phyloP scores from a whole-genome alignment of 2,329 filamentous ascomycete species.

The Trichoderma asperellum region DNA sequence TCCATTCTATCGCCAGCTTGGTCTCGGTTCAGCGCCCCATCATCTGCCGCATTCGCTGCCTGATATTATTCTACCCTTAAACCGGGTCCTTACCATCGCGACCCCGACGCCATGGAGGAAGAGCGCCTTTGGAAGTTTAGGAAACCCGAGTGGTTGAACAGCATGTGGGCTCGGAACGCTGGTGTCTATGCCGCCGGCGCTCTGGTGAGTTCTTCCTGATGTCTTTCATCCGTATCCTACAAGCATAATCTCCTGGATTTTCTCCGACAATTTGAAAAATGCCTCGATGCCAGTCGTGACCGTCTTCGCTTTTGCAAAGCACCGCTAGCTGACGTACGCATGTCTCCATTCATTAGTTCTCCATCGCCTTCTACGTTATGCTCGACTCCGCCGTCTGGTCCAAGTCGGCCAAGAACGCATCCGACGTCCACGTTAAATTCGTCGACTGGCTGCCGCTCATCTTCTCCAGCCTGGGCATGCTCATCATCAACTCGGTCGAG shows the following conservation, averaged over 20 bases:
- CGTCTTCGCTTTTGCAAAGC: background rate
- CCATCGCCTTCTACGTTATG: slow-evolving; percentile 69
- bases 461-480: slow-evolving; percentile 69
- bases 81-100: background rate
- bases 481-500: slow-evolving; percentile 72
- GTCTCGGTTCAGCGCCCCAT: slow-evolving; percentile 3
- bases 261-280: background rate
- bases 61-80: background rate
- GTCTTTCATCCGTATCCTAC: background rate
- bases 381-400: slow-evolving; percentile 71
- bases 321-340: slow-evolving; percentile 11
- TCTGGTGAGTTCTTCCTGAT: slow-evolving; percentile 53
- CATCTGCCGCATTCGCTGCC: background rate
- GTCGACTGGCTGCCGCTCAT: slow-evolving; percentile 72
- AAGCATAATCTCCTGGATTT: too few relatives aligned
- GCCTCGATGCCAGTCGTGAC: background rate
- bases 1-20: background rate
- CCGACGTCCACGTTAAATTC: slow-evolving; percentile 64
- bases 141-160: slow-evolving; percentile 69
- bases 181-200: slow-evolving; percentile 67
- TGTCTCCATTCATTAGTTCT: slow-evolving; percentile 55
- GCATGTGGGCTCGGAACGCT: slow-evolving; percentile 63
- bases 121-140: slow-evolving; percentile 70
- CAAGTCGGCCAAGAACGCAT: slow-evolving; percentile 62
- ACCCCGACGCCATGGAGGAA: slow-evolving; percentile 56